Conservation (phyloP, 208 protist genomes). For the Crithidia sp. region DNA sequence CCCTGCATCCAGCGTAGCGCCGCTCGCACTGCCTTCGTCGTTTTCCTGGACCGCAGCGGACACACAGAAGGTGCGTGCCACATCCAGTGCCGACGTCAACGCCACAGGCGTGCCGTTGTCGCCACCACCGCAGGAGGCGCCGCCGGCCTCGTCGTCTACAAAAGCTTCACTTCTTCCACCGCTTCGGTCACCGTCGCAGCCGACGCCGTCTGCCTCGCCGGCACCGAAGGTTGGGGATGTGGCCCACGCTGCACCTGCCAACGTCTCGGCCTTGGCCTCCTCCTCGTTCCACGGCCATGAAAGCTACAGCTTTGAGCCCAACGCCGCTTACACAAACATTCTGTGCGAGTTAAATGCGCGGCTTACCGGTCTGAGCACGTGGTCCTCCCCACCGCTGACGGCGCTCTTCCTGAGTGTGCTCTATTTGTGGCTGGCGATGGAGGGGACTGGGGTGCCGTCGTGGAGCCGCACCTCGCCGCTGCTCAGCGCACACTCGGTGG, state of each 20-base stretch:
- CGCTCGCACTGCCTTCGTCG: not conserved
- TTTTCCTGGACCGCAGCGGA: not conserved
- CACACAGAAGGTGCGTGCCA: slow-evolving; percentile 3
- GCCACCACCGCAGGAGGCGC: not conserved
- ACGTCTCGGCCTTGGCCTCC: not conserved
- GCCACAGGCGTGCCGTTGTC: not conserved
- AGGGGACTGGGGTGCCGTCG: not conserved
- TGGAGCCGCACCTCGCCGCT: not conserved
- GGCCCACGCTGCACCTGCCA: not conserved
- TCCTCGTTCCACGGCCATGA: slow-evolving; percentile 6
- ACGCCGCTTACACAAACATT: slow-evolving; percentile 7
- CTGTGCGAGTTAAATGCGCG: slow-evolving; percentile 23
- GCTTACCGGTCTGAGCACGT: slow-evolving; percentile 15
- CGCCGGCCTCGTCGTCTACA: not conserved
- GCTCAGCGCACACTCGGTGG: not conserved
- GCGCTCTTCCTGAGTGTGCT: slow-evolving; percentile 8
- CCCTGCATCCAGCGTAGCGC: slow-evolving; percentile 4
- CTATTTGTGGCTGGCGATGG: slow-evolving; percentile 18
- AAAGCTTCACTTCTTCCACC: too few relatives aligned
- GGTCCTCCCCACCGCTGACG: slow-evolving; percentile 12
- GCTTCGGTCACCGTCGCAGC: too few relatives aligned
- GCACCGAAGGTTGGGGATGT: not conserved
- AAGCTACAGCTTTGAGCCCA: slow-evolving; percentile 9
- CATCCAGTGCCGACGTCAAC: not conserved
- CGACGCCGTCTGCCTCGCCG: not conserved